These are phyloP conservation scores for Excoecaria cochinchinensis DNA, from an alignment of 345 rosid species.

Conservation along the genomic window DNA sequence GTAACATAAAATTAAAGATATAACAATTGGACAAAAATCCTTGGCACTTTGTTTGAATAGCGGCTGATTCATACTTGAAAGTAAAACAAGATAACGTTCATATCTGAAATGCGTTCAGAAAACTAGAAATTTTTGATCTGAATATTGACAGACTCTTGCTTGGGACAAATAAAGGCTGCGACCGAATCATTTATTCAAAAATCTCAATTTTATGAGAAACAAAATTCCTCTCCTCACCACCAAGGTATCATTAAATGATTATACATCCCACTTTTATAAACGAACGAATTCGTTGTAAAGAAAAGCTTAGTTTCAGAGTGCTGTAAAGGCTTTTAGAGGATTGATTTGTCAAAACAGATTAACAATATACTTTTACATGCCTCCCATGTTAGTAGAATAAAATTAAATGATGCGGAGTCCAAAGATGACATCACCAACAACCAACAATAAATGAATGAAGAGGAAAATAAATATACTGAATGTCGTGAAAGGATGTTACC, in stretches of 20 bases:
- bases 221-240: neutral
- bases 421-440: neutral
- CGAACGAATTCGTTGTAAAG: too few species aligned
- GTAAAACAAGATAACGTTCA: neutral
- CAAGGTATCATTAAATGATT: neutral
- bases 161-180: too few species aligned
- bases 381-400: too few species aligned
- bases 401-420: neutral
- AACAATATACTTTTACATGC: too few species aligned
- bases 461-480: neutral
- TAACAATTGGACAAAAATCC: neutral
- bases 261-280: neutral
- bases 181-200: neutral
- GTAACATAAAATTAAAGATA: neutral
- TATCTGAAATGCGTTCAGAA: neutral
- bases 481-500: constrained; percentile 33
- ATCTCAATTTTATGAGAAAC: neutral
- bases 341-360: too few species aligned
- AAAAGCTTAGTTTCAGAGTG: too few species aligned
- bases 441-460: neutral
- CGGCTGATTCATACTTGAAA: neutral
- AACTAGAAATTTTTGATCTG: neutral
- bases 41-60: neutral
- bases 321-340: too few species aligned
- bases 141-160: too few species aligned